Percentiles rank a stretch among this genome's conserved stretches.
phyloP scores from a whole-genome alignment of 2,329 filamentous ascomycete genomes.

The Blastomyces emzantsi region DNA sequence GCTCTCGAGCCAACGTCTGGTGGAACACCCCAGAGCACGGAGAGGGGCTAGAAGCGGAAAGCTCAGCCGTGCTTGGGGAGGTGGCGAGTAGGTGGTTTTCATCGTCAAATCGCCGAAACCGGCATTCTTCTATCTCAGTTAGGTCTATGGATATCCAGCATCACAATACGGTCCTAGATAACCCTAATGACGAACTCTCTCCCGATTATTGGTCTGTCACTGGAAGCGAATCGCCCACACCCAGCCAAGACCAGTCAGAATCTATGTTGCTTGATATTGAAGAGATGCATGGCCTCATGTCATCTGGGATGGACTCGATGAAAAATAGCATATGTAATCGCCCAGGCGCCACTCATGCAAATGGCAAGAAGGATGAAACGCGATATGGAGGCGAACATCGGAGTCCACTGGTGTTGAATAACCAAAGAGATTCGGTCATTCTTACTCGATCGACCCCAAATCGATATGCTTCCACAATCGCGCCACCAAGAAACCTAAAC shows the following conservation, averaged over 20 bases:
- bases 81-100: not conserved
- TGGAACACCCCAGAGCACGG: not conserved
- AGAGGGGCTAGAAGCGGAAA: no score
- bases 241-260: conserved; percentile 23
- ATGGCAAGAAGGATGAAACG: not conserved
- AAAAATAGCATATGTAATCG: not conserved
- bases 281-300: not conserved
- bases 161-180: not conserved
- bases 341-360: not conserved
- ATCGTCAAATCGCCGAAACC: not conserved
- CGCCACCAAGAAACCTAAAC: not conserved
- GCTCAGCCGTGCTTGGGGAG: no score
- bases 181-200: no score
- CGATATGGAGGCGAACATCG: not conserved
- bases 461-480: not conserved
- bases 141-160: not conserved
- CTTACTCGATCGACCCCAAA: no score
- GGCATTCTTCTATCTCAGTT: not conserved
- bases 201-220: not conserved
- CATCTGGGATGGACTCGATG: not conserved
- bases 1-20: not conserved
- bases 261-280: conserved; percentile 29
- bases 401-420: not conserved
- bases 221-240: conserved; percentile 15
- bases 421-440: not conserved